These are phyloP conservation scores for Piromyces sp. DNA, from an alignment of 192 early-diverging fungal genomes.

Conservation along the genomic window DNA sequence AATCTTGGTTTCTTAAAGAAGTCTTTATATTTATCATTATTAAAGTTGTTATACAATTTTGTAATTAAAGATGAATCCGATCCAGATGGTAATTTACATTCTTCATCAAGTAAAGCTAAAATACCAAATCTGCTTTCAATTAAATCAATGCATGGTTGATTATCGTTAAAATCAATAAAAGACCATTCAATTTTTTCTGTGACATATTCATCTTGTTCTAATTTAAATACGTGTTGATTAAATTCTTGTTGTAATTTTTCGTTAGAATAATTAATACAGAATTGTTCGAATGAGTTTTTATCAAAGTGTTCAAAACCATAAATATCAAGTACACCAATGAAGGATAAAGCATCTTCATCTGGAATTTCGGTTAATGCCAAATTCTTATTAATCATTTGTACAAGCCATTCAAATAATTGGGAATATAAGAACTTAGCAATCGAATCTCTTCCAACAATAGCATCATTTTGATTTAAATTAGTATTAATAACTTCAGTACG, in stretches of 20 bases:
- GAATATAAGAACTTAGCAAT: conserved; percentile 95
- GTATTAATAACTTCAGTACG: conserved; percentile 84
- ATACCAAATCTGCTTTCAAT: conserved; percentile 96
- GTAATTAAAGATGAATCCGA: conserved; percentile 68
- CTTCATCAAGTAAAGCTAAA: conserved; percentile 89
- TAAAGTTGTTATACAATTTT: conserved; percentile 80
- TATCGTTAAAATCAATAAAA: conserved; percentile 97
- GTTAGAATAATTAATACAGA: conserved; percentile 90
- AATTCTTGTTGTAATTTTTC: conserved; percentile 99
- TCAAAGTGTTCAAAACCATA: conserved; percentile 98
- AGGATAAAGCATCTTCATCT: conserved; percentile 19
- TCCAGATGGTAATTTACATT: conserved; percentile 69
- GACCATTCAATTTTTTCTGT: conserved; percentile 94
- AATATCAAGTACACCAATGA: conserved; percentile 98
- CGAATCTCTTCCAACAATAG: conserved; percentile 71
- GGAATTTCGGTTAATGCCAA: conserved; percentile 17
- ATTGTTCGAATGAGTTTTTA: conserved; percentile 99
- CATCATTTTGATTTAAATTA: conserved; percentile 53
- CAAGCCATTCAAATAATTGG: conserved; percentile 90
- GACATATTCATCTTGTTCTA: conserved; percentile 96
- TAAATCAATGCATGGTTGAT: conserved; percentile 94
- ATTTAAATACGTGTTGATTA: conserved; percentile 95
- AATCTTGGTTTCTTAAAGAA: conserved; percentile 88
- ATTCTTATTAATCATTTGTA: conserved; percentile 71
- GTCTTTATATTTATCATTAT: conserved; percentile 20